Evolutionary conservation across 345 rosid genomes (phyloP).

Genomic region (Hypericum perforatum): DNA sequence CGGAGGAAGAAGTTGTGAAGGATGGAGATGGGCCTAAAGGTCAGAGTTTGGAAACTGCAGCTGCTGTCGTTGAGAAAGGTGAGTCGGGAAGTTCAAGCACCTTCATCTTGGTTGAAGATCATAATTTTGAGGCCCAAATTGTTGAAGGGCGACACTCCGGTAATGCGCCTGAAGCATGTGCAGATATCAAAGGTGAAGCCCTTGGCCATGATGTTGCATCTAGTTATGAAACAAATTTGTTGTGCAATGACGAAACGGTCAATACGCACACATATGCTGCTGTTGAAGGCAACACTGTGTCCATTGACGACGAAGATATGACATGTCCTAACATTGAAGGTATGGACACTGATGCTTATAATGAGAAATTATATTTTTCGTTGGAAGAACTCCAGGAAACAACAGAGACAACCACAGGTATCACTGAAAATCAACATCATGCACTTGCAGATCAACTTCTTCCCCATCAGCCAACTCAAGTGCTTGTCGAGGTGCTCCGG

Average conservation of each 20-base stretch:
- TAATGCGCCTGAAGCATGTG: no score
- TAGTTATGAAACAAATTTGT: slow-evolving; percentile 7
- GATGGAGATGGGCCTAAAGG: slow-evolving; percentile 8
- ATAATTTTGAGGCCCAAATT: no score
- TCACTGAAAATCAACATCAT: slow-evolving; percentile 32
- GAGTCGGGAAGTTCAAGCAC: no score
- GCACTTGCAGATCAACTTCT: slow-evolving; percentile 31
- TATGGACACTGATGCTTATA: slow-evolving; percentile 43
- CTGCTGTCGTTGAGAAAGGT: no score
- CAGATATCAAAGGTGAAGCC: no score
- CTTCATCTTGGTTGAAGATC: no score
- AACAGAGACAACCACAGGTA: slow-evolving; percentile 18
- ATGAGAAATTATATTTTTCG: slow-evolving; percentile 32
- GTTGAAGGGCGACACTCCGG: no score
- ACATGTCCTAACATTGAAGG: slow-evolving; percentile 30
- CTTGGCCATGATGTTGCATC: background rate
- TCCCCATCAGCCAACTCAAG: slow-evolving; percentile 22
- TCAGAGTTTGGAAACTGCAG: slow-evolving; percentile 4
- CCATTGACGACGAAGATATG: slow-evolving; percentile 16
- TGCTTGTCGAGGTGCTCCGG: slow-evolving; percentile 17
- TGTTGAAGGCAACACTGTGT: slow-evolving; percentile 18
- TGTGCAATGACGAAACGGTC: no score
- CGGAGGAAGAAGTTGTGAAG: slow-evolving; percentile 8
- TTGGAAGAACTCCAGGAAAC: slow-evolving; percentile 33
- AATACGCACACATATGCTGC: slow-evolving; percentile 16